phyloP scores from a whole-genome alignment of 225 moss, liverwort and hornwort genomes.

The Antitrichia curtipendula region DNA sequence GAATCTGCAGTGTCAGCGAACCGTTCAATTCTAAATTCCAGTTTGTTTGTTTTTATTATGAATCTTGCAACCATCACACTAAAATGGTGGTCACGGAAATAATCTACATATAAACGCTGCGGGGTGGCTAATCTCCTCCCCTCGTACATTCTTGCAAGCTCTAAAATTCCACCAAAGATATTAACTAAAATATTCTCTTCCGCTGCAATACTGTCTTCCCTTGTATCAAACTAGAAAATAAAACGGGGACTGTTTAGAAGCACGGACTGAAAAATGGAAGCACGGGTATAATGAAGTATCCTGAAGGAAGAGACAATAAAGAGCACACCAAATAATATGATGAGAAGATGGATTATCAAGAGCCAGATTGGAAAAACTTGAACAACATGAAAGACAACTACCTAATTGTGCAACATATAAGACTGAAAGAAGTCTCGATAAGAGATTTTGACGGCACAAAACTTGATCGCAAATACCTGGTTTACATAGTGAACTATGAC shows the following conservation, averaged over 20 bases:
- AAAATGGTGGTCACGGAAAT: neutral
- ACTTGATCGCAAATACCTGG: neutral
- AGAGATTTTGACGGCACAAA: neutral
- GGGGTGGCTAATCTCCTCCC: neutral
- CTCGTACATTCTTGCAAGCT: neutral
- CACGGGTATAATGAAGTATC: neutral
- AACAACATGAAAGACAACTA: neutral
- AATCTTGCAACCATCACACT: neutral
- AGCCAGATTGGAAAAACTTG: neutral
- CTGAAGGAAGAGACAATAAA: neutral
- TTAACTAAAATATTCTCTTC: neutral
- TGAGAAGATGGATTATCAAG: neutral
- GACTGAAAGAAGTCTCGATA: neutral
- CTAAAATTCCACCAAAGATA: neutral
- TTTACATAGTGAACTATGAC: neutral
- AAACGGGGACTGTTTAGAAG: neutral
- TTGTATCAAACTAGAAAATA: neutral
- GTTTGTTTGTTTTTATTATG: neutral
- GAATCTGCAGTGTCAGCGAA: neutral
- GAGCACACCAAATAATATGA: neutral
- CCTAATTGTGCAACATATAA: neutral
- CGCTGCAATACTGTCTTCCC: neutral
- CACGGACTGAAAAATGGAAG: neutral
- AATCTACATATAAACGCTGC: neutral
- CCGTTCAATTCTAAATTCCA: neutral